Base-by-base conservation (phyloP, 805 yeast species). In the Barnettozyma vustinii region DNA sequence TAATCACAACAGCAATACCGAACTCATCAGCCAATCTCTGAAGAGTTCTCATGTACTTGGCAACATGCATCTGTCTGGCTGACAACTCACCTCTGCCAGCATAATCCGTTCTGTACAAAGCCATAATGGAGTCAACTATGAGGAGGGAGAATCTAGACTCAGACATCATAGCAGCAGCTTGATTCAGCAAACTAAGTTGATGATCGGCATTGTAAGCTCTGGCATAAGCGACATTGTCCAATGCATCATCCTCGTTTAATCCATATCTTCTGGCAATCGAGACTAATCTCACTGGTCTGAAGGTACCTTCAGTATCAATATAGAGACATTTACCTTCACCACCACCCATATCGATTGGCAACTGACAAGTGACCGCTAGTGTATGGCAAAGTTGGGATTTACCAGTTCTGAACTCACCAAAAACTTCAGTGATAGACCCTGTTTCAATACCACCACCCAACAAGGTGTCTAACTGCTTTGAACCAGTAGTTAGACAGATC, bases 361-460 rank as follows among this genome's bases (percentile, higher is more conserved):
- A 73, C 67, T 92, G 99, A 66, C 98, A 92, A 2, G 97, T 92
- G 7, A 94, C 96, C 0, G 98, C 96, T 48, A 94, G 74, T 1
- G 98, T 94, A 65, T 94, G 99, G 67, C 99, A 94, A 42, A 94
- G 70, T 71, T 94, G 99, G 5, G 97, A 89, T 65, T 94, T 94
- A 42, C 99, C 99, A 2, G 99, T 94, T 71, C 98, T 81, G 66
- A 91, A 94, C 67, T 94, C 99, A 35, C 99, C 99, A 71, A 88
- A 94, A 9, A 92, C 79, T 68, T 94, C 99, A 1, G 99, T 94
- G 55, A 94, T 85, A 2, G 96, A 87, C 2, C 99, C 99, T 0
- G 99, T 94, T 66, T 94, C 99, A 45, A 94, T 79, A 39, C 99
- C 99, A 47, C 99, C 99, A 9, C 97, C 97, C 37, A 94, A 72